Base-by-base conservation (phyloP, 208 protist species). In the Trypanosomatidae sp. region DNA sequence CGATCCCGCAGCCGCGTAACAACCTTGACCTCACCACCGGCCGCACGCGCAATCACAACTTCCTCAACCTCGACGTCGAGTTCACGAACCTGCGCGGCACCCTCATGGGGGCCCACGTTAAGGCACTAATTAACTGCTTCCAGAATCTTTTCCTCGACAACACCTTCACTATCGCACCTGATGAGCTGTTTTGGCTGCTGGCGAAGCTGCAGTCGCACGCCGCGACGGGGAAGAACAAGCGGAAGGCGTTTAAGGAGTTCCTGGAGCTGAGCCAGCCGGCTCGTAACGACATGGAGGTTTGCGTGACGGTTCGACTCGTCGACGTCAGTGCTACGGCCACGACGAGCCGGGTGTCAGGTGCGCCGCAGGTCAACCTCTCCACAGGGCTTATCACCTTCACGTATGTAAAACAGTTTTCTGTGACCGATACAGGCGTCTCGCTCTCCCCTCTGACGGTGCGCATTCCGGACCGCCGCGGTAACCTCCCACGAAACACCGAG, bases 151-250 rank as follows among this genome's bases (percentile, higher is more conserved):
- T 97, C 78, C 76, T 89, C 9, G 83, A 87, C 72, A 84, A 86
- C 73, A 80, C 76, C 25, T 80, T 82, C 50, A 84, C 87, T 28
- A 86, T 97, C 67, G 50, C 73, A 28, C 90, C 90, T 0, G 86
- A 93, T 44, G 89, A 97, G 56, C 85, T 97, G 1, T 97, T 93
- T 77, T 97, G 92, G 91, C 89, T 92, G 6, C 81, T 91, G 3
- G 87, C 85, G 10, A 93, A 91, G 73, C 77, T 93, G 66, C 87
- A 94, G 71, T 90, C 88, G 49, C 84, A 95, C 71, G 83, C 84
- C 5, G 77, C 87, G 41, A 82, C 77, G 28, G 87, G 88, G 13
- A 86, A 90, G 72, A 97, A 97, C 73, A 83, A 87, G 55, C 87
- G 88, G 10, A 92, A 89, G 65, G 83, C 86, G 79, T 91, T 92